Conservation (phyloP, 2,329 filamentous ascomycete genomes). For the Xylaria sp. region DNA sequence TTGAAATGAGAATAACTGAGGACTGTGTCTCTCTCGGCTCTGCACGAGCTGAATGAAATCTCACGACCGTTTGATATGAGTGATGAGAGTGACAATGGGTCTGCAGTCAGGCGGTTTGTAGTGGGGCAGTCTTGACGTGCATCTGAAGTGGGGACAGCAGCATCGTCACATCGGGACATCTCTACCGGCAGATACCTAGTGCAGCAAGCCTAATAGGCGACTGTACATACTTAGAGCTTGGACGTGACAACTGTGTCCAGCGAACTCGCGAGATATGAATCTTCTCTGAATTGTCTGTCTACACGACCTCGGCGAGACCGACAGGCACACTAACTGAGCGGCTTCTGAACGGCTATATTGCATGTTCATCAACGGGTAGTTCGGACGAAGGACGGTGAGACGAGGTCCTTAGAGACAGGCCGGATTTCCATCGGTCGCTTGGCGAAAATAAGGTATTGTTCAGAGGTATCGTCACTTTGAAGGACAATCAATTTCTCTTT, state of each 20-base stretch:
- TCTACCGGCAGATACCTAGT: background rate
- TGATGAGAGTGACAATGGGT: conserved; percentile 12
- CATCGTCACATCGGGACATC: conserved; percentile 7
- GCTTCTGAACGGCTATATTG: background rate
- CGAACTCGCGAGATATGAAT: background rate
- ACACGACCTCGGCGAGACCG: background rate
- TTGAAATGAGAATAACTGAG: conserved; percentile 19
- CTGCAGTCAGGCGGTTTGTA: conserved; percentile 36
- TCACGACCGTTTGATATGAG: conserved; percentile 31
- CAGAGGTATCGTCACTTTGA: background rate
- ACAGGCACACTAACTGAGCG: background rate
- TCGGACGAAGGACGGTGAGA: conserved; percentile 13
- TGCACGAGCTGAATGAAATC: conserved; percentile 21
- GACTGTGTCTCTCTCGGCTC: conserved; percentile 19
- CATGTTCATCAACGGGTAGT: conserved; percentile 10
- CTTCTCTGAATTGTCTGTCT: background rate
- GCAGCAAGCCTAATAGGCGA: conserved; percentile 3
- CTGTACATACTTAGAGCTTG: background rate
- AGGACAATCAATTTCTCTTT: too few relatives aligned
- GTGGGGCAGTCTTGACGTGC: conserved; percentile 34
- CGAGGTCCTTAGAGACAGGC: background rate
- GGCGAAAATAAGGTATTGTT: too few relatives aligned
- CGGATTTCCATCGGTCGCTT: too few relatives aligned
- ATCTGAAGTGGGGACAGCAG: conserved; percentile 23
- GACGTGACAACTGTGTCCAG: background rate